Base-by-base conservation (phyloP, 495 filamentous ascomycete genomes). In the Trichoderma virens region DNA sequence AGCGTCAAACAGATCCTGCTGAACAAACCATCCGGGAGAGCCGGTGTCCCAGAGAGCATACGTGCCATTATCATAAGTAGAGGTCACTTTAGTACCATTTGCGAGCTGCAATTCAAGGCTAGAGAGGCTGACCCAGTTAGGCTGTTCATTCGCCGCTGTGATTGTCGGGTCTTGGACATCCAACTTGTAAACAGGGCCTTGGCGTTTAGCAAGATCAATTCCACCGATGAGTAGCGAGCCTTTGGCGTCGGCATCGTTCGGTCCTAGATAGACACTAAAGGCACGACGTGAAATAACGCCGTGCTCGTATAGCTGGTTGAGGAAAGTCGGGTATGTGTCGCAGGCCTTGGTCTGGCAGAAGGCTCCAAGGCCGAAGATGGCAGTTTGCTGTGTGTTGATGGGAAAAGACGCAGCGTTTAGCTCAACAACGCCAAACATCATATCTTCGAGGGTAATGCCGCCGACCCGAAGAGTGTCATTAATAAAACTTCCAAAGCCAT, bases 11-110 rank as follows among this genome's bases (percentile, higher is more conserved):
- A 56, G 14, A 25, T 56, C 51, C 25, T 56, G 51, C 51, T 56
- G 51, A 9, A 56, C 25, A 13, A 28, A 28, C 51, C 51, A 56
- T 7, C 25, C 23, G 3, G 51, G 51, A 16, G 11, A 20, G 9
- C 51, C 51, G 25, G 51, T 56, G 3, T 56, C 51, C 51, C 51
- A 56, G 25, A 56, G 51, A 30, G 51, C 51, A n/a, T 56, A 56
- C 25, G 51, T 56, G 7, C 51, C 51, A 13, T 56, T 56, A 16
- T 56, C 25, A n/a, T 56, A 56, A 9, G 51, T 56, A 14, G 51
- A 56, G 8, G 51, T 56, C 2, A 56, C 2, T 16, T 11, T 30
- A 9, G 51, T 56, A 6, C 51, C 51, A n/a, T 56, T 56, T 23
- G 51, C 8, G 25, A 56, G 51, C 51, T 30, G 23, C 25, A 56